A percentile compares a stretch with the other conserved stretches of the same genome.
Evolutionary conservation across 768 basidiomycete species (phyloP).

Genomic region (Cystobasidium ongulense): DNA sequence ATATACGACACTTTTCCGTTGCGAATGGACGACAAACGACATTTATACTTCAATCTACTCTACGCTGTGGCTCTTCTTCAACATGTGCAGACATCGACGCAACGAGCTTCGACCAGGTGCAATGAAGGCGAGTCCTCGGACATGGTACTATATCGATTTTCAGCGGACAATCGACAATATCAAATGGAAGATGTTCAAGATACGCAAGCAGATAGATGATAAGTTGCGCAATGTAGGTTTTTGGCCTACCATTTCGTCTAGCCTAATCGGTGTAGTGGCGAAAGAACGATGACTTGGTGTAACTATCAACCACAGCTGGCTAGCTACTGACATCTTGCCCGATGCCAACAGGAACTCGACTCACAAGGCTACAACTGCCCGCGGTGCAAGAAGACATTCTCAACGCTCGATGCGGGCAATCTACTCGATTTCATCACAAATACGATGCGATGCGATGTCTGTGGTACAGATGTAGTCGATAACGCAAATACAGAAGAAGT

Average conservation of each 20-base stretch:
- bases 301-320: too few species aligned
- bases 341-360: constrained; percentile 70
- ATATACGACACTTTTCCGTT: neutral
- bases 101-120: constrained; percentile 86
- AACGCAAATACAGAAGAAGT: constrained; percentile 84
- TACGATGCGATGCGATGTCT: constrained; percentile 76
- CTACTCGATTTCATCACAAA: constrained; percentile 64
- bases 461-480: constrained; percentile 71
- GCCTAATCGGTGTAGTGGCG: too few species aligned
- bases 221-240: constrained; percentile 63
- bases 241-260: neutral
- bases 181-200: constrained; percentile 91
- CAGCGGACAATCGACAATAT: constrained; percentile 92
- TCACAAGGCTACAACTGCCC: constrained; percentile 97
- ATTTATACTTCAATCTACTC: too few species aligned
- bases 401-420: constrained; percentile 73
- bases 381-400: constrained; percentile 71
- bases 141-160: constrained; percentile 96
- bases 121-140: constrained; percentile 73
- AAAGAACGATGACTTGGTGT: too few species aligned
- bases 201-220: constrained; percentile 81
- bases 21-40: too few species aligned
- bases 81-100: constrained; percentile 62
- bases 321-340: too few species aligned
- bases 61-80: too few species aligned